Evolutionary conservation across 2,329 filamentous ascomycete genomes (phyloP).

Genomic region (Penicillium sp.): DNA sequence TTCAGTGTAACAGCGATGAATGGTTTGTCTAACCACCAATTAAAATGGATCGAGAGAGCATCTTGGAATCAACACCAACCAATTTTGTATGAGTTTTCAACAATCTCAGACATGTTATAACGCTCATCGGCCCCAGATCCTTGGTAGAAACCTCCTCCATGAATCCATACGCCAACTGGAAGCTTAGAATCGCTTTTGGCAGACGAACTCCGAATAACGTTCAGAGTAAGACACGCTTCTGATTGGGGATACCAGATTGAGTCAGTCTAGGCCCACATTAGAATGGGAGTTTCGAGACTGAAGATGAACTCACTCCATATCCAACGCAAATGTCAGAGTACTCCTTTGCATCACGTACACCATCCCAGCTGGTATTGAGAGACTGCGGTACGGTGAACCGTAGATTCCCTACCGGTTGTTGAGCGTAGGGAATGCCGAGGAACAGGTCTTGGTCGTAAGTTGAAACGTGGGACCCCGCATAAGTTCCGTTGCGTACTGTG

Average conservation of each 20-base stretch:
- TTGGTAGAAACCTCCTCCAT: conserved; percentile 56
- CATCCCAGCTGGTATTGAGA: conserved; percentile 51
- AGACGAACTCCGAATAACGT: conserved; percentile 55
- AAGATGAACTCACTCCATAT: conserved; percentile 45
- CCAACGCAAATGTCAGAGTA: conserved; percentile 53
- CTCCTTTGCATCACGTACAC: conserved; percentile 43
- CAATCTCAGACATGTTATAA: conserved; percentile 65
- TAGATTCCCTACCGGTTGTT: conserved; percentile 54
- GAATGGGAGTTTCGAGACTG: background rate
- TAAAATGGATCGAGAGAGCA: background rate
- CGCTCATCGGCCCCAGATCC: conserved; percentile 55
- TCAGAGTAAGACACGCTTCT: conserved; percentile 65
- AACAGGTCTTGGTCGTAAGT: conserved; percentile 54
- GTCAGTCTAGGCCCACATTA: conserved; percentile 23
- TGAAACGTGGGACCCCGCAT: conserved; percentile 43
- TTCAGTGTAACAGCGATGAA: conserved; percentile 58
- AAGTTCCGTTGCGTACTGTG: conserved; percentile 50
- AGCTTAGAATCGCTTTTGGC: conserved; percentile 45
- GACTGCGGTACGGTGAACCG: conserved; percentile 56
- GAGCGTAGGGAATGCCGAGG: conserved; percentile 59
- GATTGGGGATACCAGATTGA: conserved; percentile 38
- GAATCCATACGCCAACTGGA: conserved; percentile 64
- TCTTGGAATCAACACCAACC: conserved; percentile 20
- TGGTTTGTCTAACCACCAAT: conserved; percentile 41
- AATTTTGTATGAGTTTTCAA: conserved; percentile 55